Percentiles rank a stretch among this genome's conserved stretches.
phyloP scores from a whole-genome alignment of 768 basidiomycete species.

The Trametes coccinea region DNA sequence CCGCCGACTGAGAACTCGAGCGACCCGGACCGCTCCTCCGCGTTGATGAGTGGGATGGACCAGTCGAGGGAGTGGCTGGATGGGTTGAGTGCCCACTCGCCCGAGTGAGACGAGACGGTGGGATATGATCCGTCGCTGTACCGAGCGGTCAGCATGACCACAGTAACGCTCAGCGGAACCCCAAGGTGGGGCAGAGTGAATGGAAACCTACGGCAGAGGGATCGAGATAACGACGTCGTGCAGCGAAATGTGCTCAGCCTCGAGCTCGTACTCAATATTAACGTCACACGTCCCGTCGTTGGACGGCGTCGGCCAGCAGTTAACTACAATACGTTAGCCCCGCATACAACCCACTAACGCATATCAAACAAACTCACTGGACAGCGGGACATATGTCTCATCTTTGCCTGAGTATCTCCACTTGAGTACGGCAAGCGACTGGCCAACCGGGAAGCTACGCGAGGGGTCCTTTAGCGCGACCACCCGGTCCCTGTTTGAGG shows the following conservation, averaged over 20 bases:
- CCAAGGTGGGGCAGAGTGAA: background rate
- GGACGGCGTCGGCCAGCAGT: slow-evolving; percentile 93
- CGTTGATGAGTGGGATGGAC: slow-evolving; percentile 70
- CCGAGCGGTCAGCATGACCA: background rate
- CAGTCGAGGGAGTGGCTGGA: slow-evolving; percentile 82
- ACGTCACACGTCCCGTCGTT: slow-evolving; percentile 93
- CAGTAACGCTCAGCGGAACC: background rate
- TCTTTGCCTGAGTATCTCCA: slow-evolving; percentile 93
- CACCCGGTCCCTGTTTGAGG: slow-evolving; percentile 61
- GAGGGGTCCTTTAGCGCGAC: slow-evolving; percentile 84
- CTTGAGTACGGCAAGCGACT: slow-evolving; percentile 83
- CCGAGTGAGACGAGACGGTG: slow-evolving; percentile 72
- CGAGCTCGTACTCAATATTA: slow-evolving; percentile 96
- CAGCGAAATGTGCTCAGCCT: slow-evolving; percentile 76
- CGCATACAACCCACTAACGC: background rate
- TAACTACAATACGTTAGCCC: slow-evolving; percentile 54
- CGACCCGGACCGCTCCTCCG: slow-evolving; percentile 72
- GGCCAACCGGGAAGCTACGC: slow-evolving; percentile 83
- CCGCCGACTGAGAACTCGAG: slow-evolving; percentile 89
- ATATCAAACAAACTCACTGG: slow-evolving; percentile 58
- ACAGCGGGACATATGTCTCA: slow-evolving; percentile 88
- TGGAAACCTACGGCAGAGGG: slow-evolving; percentile 80
- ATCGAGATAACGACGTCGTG: slow-evolving; percentile 89
- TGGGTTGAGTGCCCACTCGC: slow-evolving; percentile 82
- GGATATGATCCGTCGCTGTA: slow-evolving; percentile 79